phyloP scores from a whole-genome alignment of 2,329 filamentous ascomycete species.

The Pestalotiopsis sp. region DNA sequence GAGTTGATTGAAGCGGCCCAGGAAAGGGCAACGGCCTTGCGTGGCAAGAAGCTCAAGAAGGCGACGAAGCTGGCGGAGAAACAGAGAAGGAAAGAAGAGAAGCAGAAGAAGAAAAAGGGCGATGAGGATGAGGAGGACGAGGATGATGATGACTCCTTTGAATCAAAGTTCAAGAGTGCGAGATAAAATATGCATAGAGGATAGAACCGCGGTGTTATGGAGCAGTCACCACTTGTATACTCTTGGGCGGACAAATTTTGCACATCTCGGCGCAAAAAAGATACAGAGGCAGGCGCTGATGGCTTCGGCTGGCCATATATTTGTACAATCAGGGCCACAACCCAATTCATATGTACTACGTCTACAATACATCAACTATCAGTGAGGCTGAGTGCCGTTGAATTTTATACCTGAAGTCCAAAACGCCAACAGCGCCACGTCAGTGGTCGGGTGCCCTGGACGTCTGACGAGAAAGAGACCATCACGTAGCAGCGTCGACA shows the following conservation, averaged over 20 bases:
- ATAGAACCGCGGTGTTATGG: not conserved
- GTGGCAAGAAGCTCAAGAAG: slow-evolving; percentile 9
- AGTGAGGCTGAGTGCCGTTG: not conserved
- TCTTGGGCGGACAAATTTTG: not conserved
- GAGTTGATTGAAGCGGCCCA: not conserved
- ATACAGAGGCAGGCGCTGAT: too few relatives aligned
- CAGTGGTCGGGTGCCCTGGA: not conserved
- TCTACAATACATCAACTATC: not conserved
- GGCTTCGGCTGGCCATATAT: too few relatives aligned
- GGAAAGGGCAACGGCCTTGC: not conserved
- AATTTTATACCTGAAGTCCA: not conserved
- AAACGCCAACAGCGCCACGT: not conserved
- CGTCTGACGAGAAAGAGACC: not conserved
- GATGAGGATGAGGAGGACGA: not conserved
- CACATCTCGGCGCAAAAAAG: too few relatives aligned
- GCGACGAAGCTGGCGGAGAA: not conserved
- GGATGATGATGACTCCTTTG: slow-evolving; percentile 3
- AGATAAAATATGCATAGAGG: not conserved
- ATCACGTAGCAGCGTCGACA: slow-evolving; percentile 9
- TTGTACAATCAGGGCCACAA: not conserved
- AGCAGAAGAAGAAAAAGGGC: not conserved
- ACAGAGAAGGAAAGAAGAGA: not conserved
- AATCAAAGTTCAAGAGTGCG: not conserved
- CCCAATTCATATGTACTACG: not conserved
- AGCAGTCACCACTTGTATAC: not conserved